A percentile compares a stretch with the other conserved stretches of the same genome.
Conservation (phyloP, 768 basidiomycete species). For the Amanita subjunquillea region DNA sequence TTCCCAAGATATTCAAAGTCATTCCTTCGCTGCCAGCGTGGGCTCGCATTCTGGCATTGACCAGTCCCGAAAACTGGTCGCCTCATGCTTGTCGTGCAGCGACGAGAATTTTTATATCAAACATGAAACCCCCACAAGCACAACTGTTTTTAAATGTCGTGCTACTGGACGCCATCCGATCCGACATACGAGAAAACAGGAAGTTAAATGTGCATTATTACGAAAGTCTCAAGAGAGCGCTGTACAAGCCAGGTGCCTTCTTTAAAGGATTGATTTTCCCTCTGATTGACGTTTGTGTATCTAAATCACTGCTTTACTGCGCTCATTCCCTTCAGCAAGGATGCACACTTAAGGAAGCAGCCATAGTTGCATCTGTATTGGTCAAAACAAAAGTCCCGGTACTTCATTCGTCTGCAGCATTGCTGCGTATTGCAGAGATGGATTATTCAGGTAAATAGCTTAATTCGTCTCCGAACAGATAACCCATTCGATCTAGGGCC, state of each 20-base stretch:
- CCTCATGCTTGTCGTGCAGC: slow-evolving; percentile 93
- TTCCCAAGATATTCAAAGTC: slow-evolving; percentile 97
- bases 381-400: slow-evolving; percentile 89
- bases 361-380: slow-evolving; percentile 87
- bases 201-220: slow-evolving; percentile 93
- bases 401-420: slow-evolving; percentile 92
- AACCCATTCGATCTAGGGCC: slow-evolving; percentile 39
- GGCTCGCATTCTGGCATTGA: slow-evolving; percentile 92
- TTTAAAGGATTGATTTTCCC: slow-evolving; percentile 98
- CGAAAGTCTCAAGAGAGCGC: slow-evolving; percentile 79
- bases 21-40: slow-evolving; percentile 92
- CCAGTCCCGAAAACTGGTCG: slow-evolving; percentile 88
- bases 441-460: slow-evolving; percentile 70
- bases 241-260: slow-evolving; percentile 96
- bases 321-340: slow-evolving; percentile 33
- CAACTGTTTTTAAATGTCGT: slow-evolving; percentile 90
- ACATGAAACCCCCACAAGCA: slow-evolving; percentile 91
- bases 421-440: slow-evolving; percentile 91
- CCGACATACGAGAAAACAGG: slow-evolving; percentile 79
- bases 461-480: not conserved
- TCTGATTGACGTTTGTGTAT: slow-evolving; percentile 66
- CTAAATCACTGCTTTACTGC: not conserved
- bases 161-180: slow-evolving; percentile 78
- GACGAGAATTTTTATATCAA: slow-evolving; percentile 92
- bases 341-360: slow-evolving; percentile 89